These are phyloP conservation scores for Posidonia oceanica DNA, from an alignment of 116 monocot species.

Conservation along the genomic window DNA sequence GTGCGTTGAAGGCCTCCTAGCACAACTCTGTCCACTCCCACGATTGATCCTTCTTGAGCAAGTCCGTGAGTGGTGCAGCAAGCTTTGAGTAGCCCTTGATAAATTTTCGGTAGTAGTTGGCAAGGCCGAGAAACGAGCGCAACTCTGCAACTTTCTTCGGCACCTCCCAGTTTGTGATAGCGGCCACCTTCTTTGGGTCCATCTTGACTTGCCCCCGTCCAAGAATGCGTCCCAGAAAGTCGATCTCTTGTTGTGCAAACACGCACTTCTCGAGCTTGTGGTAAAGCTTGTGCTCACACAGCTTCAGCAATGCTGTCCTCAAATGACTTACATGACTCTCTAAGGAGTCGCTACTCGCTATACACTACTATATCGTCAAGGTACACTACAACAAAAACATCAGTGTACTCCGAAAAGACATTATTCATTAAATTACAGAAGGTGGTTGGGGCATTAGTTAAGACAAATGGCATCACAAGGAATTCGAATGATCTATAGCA, in stretches of 20 bases:
- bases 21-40: no score
- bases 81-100: no score
- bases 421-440: not conserved
- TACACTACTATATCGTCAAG: not conserved
- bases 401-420: not conserved
- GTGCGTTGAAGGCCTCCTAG: no score
- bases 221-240: not conserved
- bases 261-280: not conserved
- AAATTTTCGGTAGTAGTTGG: no score
- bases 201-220: not conserved
- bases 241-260: not conserved
- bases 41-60: no score
- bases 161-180: no score
- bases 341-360: no score
- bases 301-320: no score
- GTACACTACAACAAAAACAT: not conserved
- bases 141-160: no score
- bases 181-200: no score
- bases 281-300: not conserved
- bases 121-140: no score
- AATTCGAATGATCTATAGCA: not conserved
- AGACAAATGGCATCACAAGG: not conserved
- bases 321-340: not conserved
- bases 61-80: no score
- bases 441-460: not conserved